These are phyloP conservation scores for Bacidia rubella DNA, from an alignment of 495 filamentous ascomycete genomes.

Conservation along the genomic window DNA sequence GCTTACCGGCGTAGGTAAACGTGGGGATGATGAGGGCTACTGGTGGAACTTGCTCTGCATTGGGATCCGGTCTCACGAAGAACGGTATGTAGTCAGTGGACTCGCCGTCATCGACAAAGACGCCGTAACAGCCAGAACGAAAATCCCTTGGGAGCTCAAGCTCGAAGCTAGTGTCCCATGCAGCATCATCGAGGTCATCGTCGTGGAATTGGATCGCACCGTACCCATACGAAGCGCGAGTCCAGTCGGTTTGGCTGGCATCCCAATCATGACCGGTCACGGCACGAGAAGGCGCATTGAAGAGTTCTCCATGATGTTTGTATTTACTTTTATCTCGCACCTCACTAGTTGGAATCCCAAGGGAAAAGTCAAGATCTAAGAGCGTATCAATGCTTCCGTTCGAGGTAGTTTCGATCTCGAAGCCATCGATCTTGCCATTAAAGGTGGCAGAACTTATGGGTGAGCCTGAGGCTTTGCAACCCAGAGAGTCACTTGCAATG, in stretches of 20 bases:
- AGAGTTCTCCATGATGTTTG: slow-evolving; percentile 1
- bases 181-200: slow-evolving; percentile 10
- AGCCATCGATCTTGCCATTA: slow-evolving; percentile 9
- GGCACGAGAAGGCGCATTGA: slow-evolving; percentile 20
- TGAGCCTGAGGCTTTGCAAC: neutral
- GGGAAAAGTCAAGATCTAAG: slow-evolving; percentile 5
- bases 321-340: neutral
- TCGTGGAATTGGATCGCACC: slow-evolving; percentile 19
- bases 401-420: slow-evolving; percentile 1
- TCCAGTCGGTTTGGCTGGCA: slow-evolving; percentile 9
- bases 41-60: slow-evolving; percentile 6
- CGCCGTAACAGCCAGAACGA: slow-evolving; percentile 11
- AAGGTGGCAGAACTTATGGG: slow-evolving; percentile 1
- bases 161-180: slow-evolving; percentile 7
- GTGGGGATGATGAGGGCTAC: slow-evolving; percentile 18
- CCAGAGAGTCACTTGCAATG: slow-evolving; percentile 2
- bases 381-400: neutral
- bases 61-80: slow-evolving; percentile 6
- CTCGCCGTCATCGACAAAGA: slow-evolving; percentile 9
- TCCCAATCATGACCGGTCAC: slow-evolving; percentile 19
- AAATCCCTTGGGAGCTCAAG: neutral
- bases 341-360: slow-evolving; percentile 2
- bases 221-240: slow-evolving; percentile 15
- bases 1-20: slow-evolving; percentile 17
- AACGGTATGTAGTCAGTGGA: slow-evolving; percentile 10